Conservation (phyloP, 148 eudicot species). For the Camellia sinensis region DNA sequence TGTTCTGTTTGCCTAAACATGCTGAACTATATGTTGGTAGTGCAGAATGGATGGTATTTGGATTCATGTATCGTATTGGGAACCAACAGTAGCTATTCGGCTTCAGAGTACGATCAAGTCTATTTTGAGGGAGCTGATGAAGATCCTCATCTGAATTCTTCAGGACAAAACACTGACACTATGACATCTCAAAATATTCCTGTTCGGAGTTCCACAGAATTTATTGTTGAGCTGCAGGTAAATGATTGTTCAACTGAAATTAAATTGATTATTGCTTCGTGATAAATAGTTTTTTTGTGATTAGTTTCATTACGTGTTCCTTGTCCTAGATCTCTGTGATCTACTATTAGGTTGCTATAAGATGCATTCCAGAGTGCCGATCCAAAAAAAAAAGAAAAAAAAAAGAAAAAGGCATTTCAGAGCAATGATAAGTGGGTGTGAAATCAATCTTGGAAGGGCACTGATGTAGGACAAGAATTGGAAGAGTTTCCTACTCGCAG, state of each 20-base stretch:
- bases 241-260: background rate
- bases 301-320: background rate
- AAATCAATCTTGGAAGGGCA: background rate
- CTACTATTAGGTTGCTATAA: background rate
- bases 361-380: background rate
- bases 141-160: constrained; percentile 26
- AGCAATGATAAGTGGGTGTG: background rate
- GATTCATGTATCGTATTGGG: constrained; percentile 81
- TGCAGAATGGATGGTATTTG: constrained; percentile 79
- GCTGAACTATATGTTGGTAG: constrained; percentile 13
- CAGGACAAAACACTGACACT: constrained; percentile 28
- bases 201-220: constrained; percentile 49
- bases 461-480: no score
- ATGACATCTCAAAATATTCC: constrained; percentile 36
- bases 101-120: constrained; percentile 66
- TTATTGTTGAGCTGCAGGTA: constrained; percentile 82
- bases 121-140: constrained; percentile 48
- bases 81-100: constrained; percentile 77
- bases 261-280: background rate
- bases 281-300: background rate
- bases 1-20: background rate
- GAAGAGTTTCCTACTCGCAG: no score
- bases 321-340: background rate
- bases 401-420: background rate
- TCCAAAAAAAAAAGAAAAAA: no score